These are phyloP conservation scores for Ophiocordyceps sinensis DNA, from an alignment of 2,329 filamentous ascomycete genomes.

Conservation along the genomic window DNA sequence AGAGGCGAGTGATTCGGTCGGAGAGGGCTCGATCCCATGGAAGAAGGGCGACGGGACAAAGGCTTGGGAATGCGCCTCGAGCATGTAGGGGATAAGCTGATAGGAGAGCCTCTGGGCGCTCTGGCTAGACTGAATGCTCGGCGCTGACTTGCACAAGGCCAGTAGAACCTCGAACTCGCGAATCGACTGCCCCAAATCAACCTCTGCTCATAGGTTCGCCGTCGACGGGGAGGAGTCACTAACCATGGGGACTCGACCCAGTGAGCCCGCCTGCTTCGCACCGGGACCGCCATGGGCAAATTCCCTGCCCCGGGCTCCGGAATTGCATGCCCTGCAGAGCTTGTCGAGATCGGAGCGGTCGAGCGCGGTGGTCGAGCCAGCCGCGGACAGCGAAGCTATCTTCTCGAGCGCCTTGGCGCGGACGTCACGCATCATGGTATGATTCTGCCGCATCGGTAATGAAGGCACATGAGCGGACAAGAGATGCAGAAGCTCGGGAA, in stretches of 20 bases:
- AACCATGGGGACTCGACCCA: conserved; percentile 49
- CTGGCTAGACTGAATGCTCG: conserved; percentile 52
- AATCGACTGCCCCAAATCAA: conserved; percentile 43
- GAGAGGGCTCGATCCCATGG: conserved; percentile 69
- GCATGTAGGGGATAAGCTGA: conserved; percentile 71
- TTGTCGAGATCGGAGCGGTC: conserved; percentile 50
- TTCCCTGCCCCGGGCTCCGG: conserved; percentile 27
- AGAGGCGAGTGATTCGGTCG: conserved; percentile 71
- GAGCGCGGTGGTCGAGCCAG: conserved; percentile 35
- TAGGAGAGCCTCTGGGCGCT: conserved; percentile 66
- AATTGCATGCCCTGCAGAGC: conserved; percentile 43
- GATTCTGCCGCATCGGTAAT: neutral
- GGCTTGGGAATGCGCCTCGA: conserved; percentile 67
- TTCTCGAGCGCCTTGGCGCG: conserved; percentile 49
- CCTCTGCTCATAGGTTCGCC: conserved; percentile 1
- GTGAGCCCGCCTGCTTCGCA: conserved; percentile 21
- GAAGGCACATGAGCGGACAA: no score
- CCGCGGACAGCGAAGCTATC: conserved; percentile 48
- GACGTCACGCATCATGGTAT: conserved; percentile 37
- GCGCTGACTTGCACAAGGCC: conserved; percentile 80
- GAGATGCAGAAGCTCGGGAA: no score
- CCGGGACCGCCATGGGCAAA: conserved; percentile 31
- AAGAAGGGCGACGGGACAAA: conserved; percentile 74
- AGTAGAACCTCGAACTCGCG: conserved; percentile 86
- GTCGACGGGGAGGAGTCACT: conserved; percentile 3